Percentiles rank a stretch among this genome's conserved stretches.
These are phyloP conservation scores for Botryosphaeria dothidea DNA, from an alignment of 2,329 filamentous ascomycete species.

Conservation along the genomic window DNA sequence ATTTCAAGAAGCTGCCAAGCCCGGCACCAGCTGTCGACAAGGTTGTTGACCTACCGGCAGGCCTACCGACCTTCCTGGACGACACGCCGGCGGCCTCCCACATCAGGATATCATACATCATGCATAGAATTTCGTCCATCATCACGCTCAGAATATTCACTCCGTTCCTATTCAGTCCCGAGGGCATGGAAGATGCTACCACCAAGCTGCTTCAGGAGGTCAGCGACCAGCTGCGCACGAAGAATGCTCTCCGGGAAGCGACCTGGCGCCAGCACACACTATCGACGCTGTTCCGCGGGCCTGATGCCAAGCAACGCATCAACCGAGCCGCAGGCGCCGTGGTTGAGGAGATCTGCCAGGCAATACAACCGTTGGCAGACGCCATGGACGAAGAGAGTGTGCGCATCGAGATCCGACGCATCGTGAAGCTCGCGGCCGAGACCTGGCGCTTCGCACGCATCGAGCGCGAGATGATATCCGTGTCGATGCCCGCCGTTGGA, in stretches of 20 bases:
- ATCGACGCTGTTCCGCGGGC: slow-evolving; percentile 58
- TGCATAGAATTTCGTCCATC: slow-evolving; percentile 58
- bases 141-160: slow-evolving; percentile 58
- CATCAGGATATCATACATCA: slow-evolving; percentile 55
- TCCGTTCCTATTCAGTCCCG: slow-evolving; percentile 59
- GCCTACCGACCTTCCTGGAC: slow-evolving; percentile 56
- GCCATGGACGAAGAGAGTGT: slow-evolving; percentile 53
- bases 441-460: slow-evolving; percentile 60
- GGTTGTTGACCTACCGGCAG: slow-evolving; percentile 52
- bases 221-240: slow-evolving; percentile 57
- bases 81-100: slow-evolving; percentile 54
- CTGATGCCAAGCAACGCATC: slow-evolving; percentile 57
- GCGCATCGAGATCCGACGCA: slow-evolving; percentile 52
- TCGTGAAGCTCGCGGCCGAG: slow-evolving; percentile 60
- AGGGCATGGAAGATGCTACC: slow-evolving; percentile 33
- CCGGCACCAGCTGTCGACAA: slow-evolving; percentile 50
- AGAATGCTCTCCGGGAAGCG: slow-evolving; percentile 57
- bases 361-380: slow-evolving; percentile 56
- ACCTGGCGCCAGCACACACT: slow-evolving; percentile 61
- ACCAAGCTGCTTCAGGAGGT: slow-evolving; percentile 51
- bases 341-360: slow-evolving; percentile 58
- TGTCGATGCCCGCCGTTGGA: slow-evolving; percentile 46
- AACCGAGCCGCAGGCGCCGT: slow-evolving; percentile 57
- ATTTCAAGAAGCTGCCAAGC: slow-evolving; percentile 54
- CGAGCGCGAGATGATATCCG: slow-evolving; percentile 57